phyloP scores from a whole-genome alignment of 169 alveolate genomes.

The Plasmodium blacklocki region DNA sequence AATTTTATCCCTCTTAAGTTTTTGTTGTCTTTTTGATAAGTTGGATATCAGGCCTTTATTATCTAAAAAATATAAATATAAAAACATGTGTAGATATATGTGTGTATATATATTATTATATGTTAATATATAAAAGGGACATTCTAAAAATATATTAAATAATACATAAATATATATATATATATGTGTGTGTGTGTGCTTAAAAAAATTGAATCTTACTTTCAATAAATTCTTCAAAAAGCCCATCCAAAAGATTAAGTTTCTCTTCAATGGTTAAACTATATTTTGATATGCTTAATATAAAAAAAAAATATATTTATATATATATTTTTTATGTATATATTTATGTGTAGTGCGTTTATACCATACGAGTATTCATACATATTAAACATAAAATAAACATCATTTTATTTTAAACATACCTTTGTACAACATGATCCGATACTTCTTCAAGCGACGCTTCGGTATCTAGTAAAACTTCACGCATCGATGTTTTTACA shows the following conservation, averaged over 20 bases:
- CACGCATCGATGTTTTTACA: constrained; percentile 12
- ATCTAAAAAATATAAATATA: constrained; percentile 16
- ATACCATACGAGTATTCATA: neutral
- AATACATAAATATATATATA: neutral
- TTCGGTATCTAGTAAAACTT: constrained; percentile 50
- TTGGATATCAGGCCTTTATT: constrained; percentile 29
- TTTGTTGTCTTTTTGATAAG: constrained; percentile 15
- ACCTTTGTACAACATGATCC: constrained; percentile 48
- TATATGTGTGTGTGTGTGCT: neutral
- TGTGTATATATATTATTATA: neutral
- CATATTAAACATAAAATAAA: neutral
- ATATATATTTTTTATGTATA: neutral
- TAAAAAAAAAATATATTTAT: constrained; percentile 4
- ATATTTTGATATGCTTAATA: constrained; percentile 36
- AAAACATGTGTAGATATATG: neutral
- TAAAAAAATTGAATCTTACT: constrained; percentile 20
- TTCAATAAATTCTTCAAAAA: constrained; percentile 29
- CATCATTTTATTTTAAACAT: neutral
- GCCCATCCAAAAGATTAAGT: constrained; percentile 36
- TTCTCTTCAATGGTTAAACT: constrained; percentile 46
- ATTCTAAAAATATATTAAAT: too few species aligned
- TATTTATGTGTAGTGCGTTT: neutral
- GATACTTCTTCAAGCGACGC: constrained; percentile 47
- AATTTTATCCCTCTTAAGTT: constrained; percentile 1
- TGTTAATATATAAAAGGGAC: too few species aligned